These are phyloP conservation scores for Phytophthora capsici DNA, from an alignment of 352 stramenopile genomes.

Conservation along the genomic window DNA sequence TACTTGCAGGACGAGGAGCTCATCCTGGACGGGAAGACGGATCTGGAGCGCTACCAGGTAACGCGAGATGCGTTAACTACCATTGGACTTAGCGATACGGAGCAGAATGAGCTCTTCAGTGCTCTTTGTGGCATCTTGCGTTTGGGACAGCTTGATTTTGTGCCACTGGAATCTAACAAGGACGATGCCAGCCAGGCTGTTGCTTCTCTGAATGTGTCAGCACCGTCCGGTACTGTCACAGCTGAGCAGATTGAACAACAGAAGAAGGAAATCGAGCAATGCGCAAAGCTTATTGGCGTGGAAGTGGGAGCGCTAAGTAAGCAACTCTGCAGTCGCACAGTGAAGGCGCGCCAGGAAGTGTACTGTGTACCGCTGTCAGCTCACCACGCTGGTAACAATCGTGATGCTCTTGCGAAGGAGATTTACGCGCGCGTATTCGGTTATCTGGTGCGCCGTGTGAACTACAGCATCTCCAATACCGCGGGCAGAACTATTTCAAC, in stretches of 20 bases:
- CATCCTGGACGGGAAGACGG: slow-evolving; percentile 69
- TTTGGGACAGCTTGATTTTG: slow-evolving; percentile 85
- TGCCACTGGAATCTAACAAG: slow-evolving; percentile 76
- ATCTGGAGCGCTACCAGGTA: slow-evolving; percentile 82
- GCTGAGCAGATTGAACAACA: slow-evolving; percentile 55
- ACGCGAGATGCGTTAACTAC: slow-evolving; percentile 80
- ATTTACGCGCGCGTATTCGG: slow-evolving; percentile 96
- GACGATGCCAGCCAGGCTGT: slow-evolving; percentile 77
- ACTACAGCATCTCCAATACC: slow-evolving; percentile 81
- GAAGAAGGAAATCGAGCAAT: slow-evolving; percentile 64
- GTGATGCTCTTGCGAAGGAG: slow-evolving; percentile 96
- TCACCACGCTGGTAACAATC: slow-evolving; percentile 81
- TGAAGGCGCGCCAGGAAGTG: slow-evolving; percentile 83
- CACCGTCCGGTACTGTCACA: slow-evolving; percentile 18
- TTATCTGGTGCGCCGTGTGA: slow-evolving; percentile 92
- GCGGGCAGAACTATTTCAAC: slow-evolving; percentile 26
- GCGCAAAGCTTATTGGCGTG: slow-evolving; percentile 73
- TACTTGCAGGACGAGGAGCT: slow-evolving; percentile 82
- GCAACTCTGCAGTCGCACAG: slow-evolving; percentile 82
- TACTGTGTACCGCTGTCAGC: slow-evolving; percentile 81
- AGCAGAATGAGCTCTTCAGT: slow-evolving; percentile 80
- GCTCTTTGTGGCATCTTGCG: slow-evolving; percentile 80
- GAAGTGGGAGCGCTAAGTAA: slow-evolving; percentile 64
- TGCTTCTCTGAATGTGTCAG: slow-evolving; percentile 45
- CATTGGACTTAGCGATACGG: slow-evolving; percentile 71